phyloP scores from a whole-genome alignment of 2,329 filamentous ascomycete genomes.

The Corinectria fuckeliana region DNA sequence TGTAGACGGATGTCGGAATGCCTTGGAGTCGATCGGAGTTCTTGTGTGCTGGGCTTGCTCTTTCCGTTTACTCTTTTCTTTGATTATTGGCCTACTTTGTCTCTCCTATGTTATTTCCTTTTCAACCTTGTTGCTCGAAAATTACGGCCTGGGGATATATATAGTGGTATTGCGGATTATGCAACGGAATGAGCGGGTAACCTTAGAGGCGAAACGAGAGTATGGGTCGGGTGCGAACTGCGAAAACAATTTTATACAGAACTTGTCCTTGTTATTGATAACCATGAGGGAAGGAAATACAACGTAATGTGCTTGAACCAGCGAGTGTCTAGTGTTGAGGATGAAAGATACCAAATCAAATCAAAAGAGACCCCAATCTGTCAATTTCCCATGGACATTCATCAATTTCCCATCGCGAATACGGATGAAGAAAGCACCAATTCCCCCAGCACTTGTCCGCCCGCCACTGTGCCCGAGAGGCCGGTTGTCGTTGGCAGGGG shows the following conservation, averaged over 20 bases:
- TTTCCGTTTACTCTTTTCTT: slow-evolving; percentile 1
- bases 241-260: slow-evolving; percentile 22
- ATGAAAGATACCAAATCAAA: neutral
- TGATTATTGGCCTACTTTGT: neutral
- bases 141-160: slow-evolving; percentile 12
- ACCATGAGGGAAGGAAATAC: slow-evolving; percentile 14
- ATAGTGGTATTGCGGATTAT: slow-evolving; percentile 16
- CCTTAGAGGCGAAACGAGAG: slow-evolving; percentile 16
- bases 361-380: neutral
- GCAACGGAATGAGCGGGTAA: slow-evolving; percentile 24
- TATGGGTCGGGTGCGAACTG: slow-evolving; percentile 9
- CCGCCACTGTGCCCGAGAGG: neutral
- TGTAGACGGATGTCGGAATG: slow-evolving; percentile 4
- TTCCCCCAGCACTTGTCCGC: neutral
- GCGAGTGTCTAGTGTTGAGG: neutral
- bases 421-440: neutral
- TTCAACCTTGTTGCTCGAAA: slow-evolving; percentile 6
- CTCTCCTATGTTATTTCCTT: neutral
- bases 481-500: neutral
- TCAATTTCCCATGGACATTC: neutral
- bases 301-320: slow-evolving; percentile 13
- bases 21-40: slow-evolving; percentile 14
- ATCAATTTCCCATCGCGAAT: slow-evolving; percentile 4
- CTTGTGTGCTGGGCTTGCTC: neutral
- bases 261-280: slow-evolving; percentile 21